These are phyloP conservation scores for Phytophthora multivora DNA, from an alignment of 352 stramenopile species.

Conservation along the genomic window DNA sequence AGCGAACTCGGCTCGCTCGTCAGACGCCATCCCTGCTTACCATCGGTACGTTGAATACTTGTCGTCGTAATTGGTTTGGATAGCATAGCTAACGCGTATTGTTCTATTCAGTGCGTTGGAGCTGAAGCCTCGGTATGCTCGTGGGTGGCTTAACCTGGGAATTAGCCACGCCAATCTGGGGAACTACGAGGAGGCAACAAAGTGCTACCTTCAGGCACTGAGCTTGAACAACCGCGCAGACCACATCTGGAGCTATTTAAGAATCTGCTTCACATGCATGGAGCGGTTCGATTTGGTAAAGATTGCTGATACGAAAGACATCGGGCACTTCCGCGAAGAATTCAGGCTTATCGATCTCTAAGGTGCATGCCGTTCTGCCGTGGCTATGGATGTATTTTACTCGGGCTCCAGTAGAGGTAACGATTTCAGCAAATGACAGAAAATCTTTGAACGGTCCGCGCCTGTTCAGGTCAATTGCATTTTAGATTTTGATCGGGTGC, in stretches of 20 bases:
- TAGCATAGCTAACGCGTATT: slow-evolving; percentile 15
- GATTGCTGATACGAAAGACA: slow-evolving; percentile 85
- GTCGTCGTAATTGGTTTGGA: not conserved
- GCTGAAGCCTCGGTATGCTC: slow-evolving; percentile 96
- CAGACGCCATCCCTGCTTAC: slow-evolving; percentile 94
- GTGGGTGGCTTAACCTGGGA: slow-evolving; percentile 97
- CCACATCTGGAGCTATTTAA: slow-evolving; percentile 99
- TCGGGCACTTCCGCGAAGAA: slow-evolving; percentile 79
- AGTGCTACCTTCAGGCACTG: slow-evolving; percentile 97
- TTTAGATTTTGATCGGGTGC: slow-evolving; percentile 4
- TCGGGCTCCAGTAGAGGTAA: slow-evolving; percentile 28
- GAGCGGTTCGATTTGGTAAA: slow-evolving; percentile 97
- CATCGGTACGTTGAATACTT: slow-evolving; percentile 55
- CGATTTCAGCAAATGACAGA: slow-evolving; percentile 15
- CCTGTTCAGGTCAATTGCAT: slow-evolving; percentile 18
- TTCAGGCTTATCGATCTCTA: slow-evolving; percentile 87
- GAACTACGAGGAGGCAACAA: slow-evolving; percentile 95
- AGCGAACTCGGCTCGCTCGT: slow-evolving; percentile 94
- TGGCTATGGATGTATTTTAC: slow-evolving; percentile 28
- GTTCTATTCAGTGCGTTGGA: slow-evolving; percentile 80
- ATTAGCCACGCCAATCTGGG: slow-evolving; percentile 97
- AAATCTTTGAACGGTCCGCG: slow-evolving; percentile 34
- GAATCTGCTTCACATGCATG: slow-evolving; percentile 97
- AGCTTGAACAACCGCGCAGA: slow-evolving; percentile 94
- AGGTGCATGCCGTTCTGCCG: slow-evolving; percentile 11